Evolutionary conservation across 2,329 filamentous ascomycete species (phyloP), one percentile per base, ranked within the genome.

Genomic region (Ramularia endophylla): DNA sequence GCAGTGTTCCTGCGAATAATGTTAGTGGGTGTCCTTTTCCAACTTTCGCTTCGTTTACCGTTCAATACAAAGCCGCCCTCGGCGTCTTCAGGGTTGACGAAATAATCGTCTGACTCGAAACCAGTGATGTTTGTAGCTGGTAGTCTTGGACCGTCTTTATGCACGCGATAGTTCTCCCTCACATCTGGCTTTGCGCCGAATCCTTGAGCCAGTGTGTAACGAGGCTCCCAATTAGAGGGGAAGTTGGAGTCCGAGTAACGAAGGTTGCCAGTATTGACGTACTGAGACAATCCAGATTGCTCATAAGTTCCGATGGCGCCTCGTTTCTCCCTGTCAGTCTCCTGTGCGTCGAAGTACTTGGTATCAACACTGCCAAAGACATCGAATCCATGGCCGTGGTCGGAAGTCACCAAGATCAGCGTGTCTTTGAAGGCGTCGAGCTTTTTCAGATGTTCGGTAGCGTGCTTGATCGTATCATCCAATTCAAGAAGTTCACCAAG

Each of bases 331-430:
- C 87, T 82, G 60, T 85, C 78, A 13, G 73, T 72, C 5, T 71
- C 65, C 54, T 87, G 77, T 3, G 75, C 74, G 12, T 75, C 69
- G 34, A 90, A 72, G 65, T 89, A 92, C 60, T 83, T 71, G 13
- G 86, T 92, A 59, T 94, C 87, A 35, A 87, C 85, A 49, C 74
- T 81, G 48, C 87, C 87, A 61, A 83, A 89, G 53, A 94, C 87
- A 54, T 89, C 87, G 61, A 94, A 94, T 41, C 87, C 87, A 67
- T 94, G 87, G 30, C 87, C 87, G 70, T 92, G 87, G 59, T 94
- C 86, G n/a, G 86, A 83, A 3, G 86, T 87, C 36, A 92, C 84
- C 36, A 94, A 61, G 50, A 94, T 73, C 3, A 90, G 76, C 1
- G 87, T 94, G 47, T 88, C 78, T 8, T 90, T 77, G 22, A 88